Base-by-base conservation (phyloP, 2,329 filamentous ascomycete species). In the Diaporthe velutina region DNA sequence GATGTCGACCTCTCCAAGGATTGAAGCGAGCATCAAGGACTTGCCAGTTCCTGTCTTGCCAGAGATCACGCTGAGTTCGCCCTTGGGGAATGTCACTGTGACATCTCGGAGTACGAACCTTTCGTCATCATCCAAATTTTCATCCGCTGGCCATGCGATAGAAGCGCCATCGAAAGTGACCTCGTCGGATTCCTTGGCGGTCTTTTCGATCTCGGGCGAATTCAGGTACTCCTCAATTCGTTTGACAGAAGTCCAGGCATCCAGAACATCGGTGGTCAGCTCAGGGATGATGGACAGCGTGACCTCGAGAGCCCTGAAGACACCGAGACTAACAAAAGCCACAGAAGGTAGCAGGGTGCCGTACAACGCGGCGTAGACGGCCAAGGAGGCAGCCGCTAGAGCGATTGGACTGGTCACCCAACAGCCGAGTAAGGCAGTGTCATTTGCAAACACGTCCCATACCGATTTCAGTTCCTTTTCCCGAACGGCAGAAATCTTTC, bases 11-110 rank as follows among this genome's bases (percentile, higher is more conserved):
- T 96, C 94, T 2, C 94, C 94, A 6, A 96, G 88, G 35, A 96
- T 90, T 0, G 93, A 90, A 1, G 93, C 90, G 9, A 97, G 86
- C 77, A 97, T 84, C 52, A 96, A 84, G 81, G 92, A 95, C 84
- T 96, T 96, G 22, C 94, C 94, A 12, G 91, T 91, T 0, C 94
- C 94, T 0, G 94, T 96, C 80, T 93, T 93, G 0, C 94, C 94
- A 4, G 93, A 94, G 45, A 96, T 91, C 19, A 96, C 89, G 28
- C 91, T 95, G 12, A 97, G 84, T 78, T 94, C 91, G 25, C 91
- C 90, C 22, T 86, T 82, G 0, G 94, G 94, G 78, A 96, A 95
- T 1, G 87, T 87, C 15, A 95, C 80, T 76, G 90, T 90, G 64
- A 96, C 79, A 77, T 93, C 87, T 70, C 89, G 88, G 28, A 96